Base-by-base conservation (phyloP, 164 flowering plant species). In the Saururus chinensis region DNA sequence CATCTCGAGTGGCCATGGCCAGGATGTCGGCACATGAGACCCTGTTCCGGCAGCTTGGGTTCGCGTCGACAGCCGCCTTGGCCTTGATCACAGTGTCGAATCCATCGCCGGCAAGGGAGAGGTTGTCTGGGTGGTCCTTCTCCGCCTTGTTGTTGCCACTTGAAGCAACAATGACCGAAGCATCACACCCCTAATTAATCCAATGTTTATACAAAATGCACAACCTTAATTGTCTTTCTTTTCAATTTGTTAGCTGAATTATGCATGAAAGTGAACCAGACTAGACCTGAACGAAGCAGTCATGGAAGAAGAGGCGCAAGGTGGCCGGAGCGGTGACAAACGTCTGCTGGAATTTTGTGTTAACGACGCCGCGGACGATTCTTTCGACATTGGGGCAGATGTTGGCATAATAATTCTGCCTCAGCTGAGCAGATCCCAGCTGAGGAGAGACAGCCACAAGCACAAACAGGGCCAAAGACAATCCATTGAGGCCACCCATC, bases 1-100 rank as follows among this genome's bases (percentile, higher is more conserved):
- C 89, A 63, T 89, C 97, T 48, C 97, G 73, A 17, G 92, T 78
- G 5, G 98, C 96, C 73, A 92, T 65, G 66, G 95, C 77, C 8
- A 92, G 86, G 59, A 92, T 89, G 64, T 92, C 98, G 21, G 98
- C 96, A 61, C 98, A 92, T 19, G 98, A 92, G 48, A 92, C 96
- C 67, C 73, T 87, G 66, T 87, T 86, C n/a, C 35, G 70, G 81
- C 98, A 89, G 0, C 65, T 1, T 3, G 82, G 75, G 53, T 63
- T 59, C 0, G 74, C 71, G 49, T 92, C 96, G 9, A 89, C 83
- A 0, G 92, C 96, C 0, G 78, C 84, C 68, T 87, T 92, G 48
- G 96, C 98, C 69, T 86, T 85, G 75, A 87, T 80, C 60, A 92
- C 92, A 0, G 90, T 85, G 74, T 89, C 96, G 53, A 92, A 89